Base-by-base conservation (phyloP, 306 rosid species). In the Datisca glomerata region DNA sequence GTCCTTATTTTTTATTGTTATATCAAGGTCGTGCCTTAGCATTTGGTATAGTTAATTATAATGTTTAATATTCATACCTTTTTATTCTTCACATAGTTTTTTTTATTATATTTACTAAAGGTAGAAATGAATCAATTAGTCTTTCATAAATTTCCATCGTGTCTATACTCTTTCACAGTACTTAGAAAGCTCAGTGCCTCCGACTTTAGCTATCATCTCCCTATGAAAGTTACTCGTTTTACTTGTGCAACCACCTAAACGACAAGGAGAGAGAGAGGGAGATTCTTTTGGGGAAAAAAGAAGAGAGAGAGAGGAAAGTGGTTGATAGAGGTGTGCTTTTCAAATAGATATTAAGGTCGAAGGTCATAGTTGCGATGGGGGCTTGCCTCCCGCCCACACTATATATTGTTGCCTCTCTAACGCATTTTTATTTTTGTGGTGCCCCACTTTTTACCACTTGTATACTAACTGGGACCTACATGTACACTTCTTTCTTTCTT, bases 101-200 rank as follows among this genome's bases (percentile, higher is more conserved):
- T n/a, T n/a, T n/a, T n/a, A n/a, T n/a, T n/a, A n/a, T n/a, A n/a
- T n/a, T n/a, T n/a, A n/a, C n/a, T n/a, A n/a, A n/a, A n/a, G n/a
- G n/a, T n/a, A n/a, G n/a, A n/a, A n/a, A n/a, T n/a, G n/a, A n/a
- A n/a, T n/a, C n/a, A n/a, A n/a, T n/a, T n/a, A n/a, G n/a, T n/a
- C n/a, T n/a, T n/a, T n/a, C n/a, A n/a, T n/a, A n/a, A n/a, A n/a
- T n/a, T n/a, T n/a, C n/a, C n/a, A n/a, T n/a, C n/a, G n/a, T n/a
- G n/a, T n/a, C n/a, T n/a, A n/a, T n/a, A n/a, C 50, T 17, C 37
- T 6, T 8, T 34, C 21, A 16, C 29, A 46, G 59, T 60, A 17
- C 75, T 63, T 34, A 21, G 73, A 68, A 55, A 59, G 80, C 80
- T 73, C 69, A 68, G 80, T 68, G 66, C 42, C 80, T 64, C 80